Base-by-base conservation (phyloP, 2,329 filamentous ascomycete genomes). In the Conoideocrella luteorostrata region DNA sequence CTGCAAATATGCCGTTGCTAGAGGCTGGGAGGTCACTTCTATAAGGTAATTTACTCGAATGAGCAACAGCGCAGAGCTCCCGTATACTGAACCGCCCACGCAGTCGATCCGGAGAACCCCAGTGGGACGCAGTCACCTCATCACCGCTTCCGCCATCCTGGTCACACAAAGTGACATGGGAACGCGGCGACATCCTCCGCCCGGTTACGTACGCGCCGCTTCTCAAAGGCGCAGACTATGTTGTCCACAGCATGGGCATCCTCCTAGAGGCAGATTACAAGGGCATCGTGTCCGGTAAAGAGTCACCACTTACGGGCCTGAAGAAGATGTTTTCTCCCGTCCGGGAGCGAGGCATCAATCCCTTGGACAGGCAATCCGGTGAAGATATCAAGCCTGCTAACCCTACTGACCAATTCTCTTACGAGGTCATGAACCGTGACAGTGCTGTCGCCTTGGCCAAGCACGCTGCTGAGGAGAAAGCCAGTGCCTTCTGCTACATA, bases 241-340 rank as follows among this genome's bases (percentile, higher is more conserved):
- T 97, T 21, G 84, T 98, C 37, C 93, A 98, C 72, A 88, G 78
- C 58, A 90, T 97, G 84, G 93, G 93, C 9, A 96, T 98, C 56
- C 75, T 98, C 15, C 78, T 98, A 9, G 93, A 98, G 70, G 89
- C 90, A 39, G 93, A 98, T 71, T 98, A 98, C 78, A 98, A 98
- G 68, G 86, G 86, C 53, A 84, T 95, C 13, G 62, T 98, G 21
- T 84, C 81, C 17, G 93, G 93, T 40, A 81, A 78, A 47, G 90
- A 95, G 57, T 88, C 86, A 1, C 81, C 88, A n/a, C 66, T 95
- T 41, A 67, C 80, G 6, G 91, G 88, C 2, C 70, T 98, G 12
- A 78, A 79, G 49, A 82, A 84, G 55, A 88, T 88, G 21, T 95
- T 97, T 62, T 80, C 82, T 41, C 62, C 78, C 1, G 74, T 76